Base-by-base conservation (phyloP, 371 early-diverging fungal genomes). In the Apophysomyces ossiformis region DNA sequence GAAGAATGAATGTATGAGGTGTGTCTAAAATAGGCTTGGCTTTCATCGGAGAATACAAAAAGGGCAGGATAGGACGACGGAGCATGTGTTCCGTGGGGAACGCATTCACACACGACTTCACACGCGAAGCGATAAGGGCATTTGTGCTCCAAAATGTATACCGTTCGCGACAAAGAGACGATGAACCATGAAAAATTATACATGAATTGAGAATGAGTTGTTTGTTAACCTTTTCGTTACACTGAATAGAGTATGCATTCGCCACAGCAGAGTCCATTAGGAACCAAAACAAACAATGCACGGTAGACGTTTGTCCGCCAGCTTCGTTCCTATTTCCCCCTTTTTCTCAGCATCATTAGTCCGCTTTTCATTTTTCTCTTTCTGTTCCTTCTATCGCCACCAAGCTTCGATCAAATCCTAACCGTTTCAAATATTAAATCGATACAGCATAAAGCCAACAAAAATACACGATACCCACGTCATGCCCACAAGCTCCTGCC, bases 221-320 rank as follows among this genome's bases (percentile, higher is more conserved):
- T 26, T 26, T 2, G 32, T 26, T 26, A 26, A 26, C 2, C 32
- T 26, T 2, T 12, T 2, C 16, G 46, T 45, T 16, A 45, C 46
- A 45, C 46, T 16, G 13, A 1, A 45, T 45, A 45, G 13, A 45
- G n/a, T 7, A 7, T n/a, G 13, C 46, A 45, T 45, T 45, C 46
- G 46, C 46, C 46, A 45, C 46, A 45, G 46, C 13, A 45, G 16
- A 45, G 46, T 45, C 16, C 46, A 15, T 45, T 45, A 45, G 46
- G 13, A 45, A 45, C 46, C 8, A 45, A 45, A 45, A 45, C 46
- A 45, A 45, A 45, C 46, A 45, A 45, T 45, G 46, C 46, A 45
- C 46, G 46, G 46, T 13, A 45, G 46, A 45, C 46, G 46, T 45
- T 45, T 45, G 46, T 45, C 46, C 46, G 46, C n/a, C 46, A 45